Conservation (phyloP, 345 rosid species). For the Melastoma malabathricum region DNA sequence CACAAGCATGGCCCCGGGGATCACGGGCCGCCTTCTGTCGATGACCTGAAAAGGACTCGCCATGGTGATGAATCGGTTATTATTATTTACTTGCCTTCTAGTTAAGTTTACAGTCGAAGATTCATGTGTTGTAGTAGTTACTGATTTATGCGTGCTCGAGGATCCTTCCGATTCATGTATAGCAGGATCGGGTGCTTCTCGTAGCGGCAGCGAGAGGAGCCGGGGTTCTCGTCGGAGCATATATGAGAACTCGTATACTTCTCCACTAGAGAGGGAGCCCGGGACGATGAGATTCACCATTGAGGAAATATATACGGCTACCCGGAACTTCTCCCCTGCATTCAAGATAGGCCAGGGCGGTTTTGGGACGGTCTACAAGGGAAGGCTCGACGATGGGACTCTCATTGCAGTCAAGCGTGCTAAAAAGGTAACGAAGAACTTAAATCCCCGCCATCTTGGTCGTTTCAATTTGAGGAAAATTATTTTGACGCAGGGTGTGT, state of each 20-base stretch:
- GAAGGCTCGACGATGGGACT: conserved; percentile 62
- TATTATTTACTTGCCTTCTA: background rate
- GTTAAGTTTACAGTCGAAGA: too few relatives aligned
- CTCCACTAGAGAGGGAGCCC: conserved; percentile 20
- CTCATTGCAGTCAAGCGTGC: conserved; percentile 77
- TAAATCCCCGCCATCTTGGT: background rate
- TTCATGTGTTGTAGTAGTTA: too few relatives aligned
- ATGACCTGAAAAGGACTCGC: background rate
- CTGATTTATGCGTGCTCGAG: too few relatives aligned
- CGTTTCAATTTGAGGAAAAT: background rate
- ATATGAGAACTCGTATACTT: conserved; percentile 17
- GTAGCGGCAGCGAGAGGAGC: conserved; percentile 25
- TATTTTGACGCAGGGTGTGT: conserved; percentile 38
- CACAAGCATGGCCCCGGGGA: conserved; percentile 9
- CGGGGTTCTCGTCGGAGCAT: conserved; percentile 26
- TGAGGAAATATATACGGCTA: conserved; percentile 52
- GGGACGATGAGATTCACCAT: conserved; percentile 42
- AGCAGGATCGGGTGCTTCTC: conserved; percentile 23
- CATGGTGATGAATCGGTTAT: background rate
- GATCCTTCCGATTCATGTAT: background rate
- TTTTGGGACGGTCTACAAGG: conserved; percentile 86
- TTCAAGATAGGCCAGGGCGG: conserved; percentile 87
- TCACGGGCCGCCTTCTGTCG: too few relatives aligned
- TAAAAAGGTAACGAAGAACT: conserved; percentile 40
- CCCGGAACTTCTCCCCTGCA: conserved; percentile 67